Conservation (phyloP, 176 grass and related monocot genomes). For the Phragmites australis region DNA sequence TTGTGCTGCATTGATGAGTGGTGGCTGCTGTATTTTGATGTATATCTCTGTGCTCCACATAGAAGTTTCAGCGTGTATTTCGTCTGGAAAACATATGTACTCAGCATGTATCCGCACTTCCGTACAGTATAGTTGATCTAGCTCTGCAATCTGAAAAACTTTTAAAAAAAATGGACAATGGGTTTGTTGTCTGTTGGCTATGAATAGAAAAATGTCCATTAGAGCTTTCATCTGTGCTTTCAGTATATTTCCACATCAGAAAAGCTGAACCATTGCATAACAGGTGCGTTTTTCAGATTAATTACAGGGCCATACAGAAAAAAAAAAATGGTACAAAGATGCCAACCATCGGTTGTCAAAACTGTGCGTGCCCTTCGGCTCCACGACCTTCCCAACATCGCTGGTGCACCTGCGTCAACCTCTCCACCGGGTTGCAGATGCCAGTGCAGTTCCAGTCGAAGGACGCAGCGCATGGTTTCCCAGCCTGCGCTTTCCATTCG, state of each 20-base stretch:
- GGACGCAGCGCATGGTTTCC: constrained; percentile 70
- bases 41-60: too few species aligned
- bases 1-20: too few species aligned
- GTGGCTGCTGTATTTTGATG: too few species aligned
- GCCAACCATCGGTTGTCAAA: constrained; percentile 42
- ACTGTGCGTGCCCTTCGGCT: constrained; percentile 48
- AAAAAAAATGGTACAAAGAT: constrained; percentile 11
- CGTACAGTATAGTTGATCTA: background rate
- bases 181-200: background rate
- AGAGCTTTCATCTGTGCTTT: too few species aligned
- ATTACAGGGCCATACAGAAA: constrained; percentile 37
- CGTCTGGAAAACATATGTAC: background rate
- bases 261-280: constrained; percentile 29
- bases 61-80: too few species aligned
- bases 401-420: constrained; percentile 70
- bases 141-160: too few species aligned
- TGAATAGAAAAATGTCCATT: too few species aligned
- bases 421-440: constrained; percentile 72
- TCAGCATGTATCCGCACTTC: background rate
- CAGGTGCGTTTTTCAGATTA: background rate
- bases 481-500: constrained; percentile 73
- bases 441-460: constrained; percentile 88
- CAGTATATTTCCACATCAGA: too few species aligned
- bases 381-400: constrained; percentile 56
- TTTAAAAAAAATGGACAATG: background rate